Evolutionary conservation across 2,329 filamentous ascomycete genomes (phyloP).

Genomic region (Exophiala sideris): DNA sequence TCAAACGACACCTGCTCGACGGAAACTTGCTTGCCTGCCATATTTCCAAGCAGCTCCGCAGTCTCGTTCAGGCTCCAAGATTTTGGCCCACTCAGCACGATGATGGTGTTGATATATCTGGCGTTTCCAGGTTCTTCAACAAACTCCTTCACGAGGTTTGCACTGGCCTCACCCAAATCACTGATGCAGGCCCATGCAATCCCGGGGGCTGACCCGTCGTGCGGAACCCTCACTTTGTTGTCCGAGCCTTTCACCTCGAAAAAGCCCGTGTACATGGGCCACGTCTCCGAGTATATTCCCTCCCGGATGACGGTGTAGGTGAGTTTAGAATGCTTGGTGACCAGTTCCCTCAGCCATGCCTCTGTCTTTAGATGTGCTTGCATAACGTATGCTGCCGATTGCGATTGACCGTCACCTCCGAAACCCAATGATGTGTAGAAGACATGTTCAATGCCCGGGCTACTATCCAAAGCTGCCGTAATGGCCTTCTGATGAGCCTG

Average conservation of each 20-base stretch:
- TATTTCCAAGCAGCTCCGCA: constrained; percentile 34
- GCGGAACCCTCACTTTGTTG: neutral
- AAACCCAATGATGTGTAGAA: constrained; percentile 23
- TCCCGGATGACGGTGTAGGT: neutral
- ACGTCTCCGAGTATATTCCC: constrained; percentile 1
- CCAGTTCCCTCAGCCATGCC: constrained; percentile 7
- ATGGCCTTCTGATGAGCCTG: constrained; percentile 36
- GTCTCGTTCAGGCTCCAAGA: constrained; percentile 37
- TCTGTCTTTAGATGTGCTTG: constrained; percentile 22
- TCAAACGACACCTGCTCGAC: constrained; percentile 42
- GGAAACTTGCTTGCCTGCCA: constrained; percentile 28
- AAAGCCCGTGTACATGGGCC: neutral
- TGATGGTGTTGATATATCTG: constrained; percentile 32
- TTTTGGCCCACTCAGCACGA: constrained; percentile 37
- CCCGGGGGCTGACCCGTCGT: neutral
- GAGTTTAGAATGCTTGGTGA: neutral
- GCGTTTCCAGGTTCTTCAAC: constrained; percentile 25
- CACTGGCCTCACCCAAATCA: neutral
- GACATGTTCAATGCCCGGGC: constrained; percentile 19
- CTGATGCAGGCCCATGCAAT: neutral
- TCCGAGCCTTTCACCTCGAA: neutral
- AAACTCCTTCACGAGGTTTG: constrained; percentile 40
- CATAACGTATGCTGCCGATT: constrained; percentile 23
- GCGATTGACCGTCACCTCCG: constrained; percentile 4
- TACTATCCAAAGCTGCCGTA: constrained; percentile 8